These are phyloP conservation scores for Myotisia sp. DNA, from an alignment of 2,329 filamentous ascomycete genomes.

Conservation along the genomic window DNA sequence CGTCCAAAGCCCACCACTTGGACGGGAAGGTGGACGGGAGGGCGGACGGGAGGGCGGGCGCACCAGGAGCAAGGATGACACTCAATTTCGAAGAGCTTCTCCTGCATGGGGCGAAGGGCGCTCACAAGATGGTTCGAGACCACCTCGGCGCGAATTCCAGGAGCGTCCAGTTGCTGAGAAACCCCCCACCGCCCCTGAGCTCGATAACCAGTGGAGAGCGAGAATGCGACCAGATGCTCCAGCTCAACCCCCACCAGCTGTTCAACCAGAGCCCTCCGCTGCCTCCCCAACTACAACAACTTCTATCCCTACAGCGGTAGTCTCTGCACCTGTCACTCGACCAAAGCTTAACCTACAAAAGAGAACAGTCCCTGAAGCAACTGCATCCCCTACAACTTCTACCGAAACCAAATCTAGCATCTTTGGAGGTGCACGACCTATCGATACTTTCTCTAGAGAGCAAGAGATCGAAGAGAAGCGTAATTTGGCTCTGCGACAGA, in stretches of 20 bases:
- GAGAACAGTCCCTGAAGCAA: conserved; percentile 68
- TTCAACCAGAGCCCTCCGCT: conserved; percentile 33
- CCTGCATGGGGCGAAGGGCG: conserved; percentile 59
- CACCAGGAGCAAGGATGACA: conserved; percentile 45
- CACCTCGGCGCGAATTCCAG: conserved; percentile 62
- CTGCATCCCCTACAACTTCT: conserved; percentile 28
- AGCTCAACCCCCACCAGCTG: conserved; percentile 50
- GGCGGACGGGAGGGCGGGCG: too few relatives aligned
- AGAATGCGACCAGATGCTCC: conserved; percentile 74
- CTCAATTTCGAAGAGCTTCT: conserved; percentile 49
- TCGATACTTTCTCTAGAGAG: conserved; percentile 82
- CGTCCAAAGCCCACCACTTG: conserved; percentile 33
- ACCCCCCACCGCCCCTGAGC: conserved; percentile 71
- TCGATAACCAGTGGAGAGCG: conserved; percentile 83
- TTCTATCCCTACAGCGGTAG: conserved; percentile 56
- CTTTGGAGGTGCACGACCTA: conserved; percentile 84
- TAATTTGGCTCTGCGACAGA: conserved; percentile 57
- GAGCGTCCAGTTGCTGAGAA: conserved; percentile 53
- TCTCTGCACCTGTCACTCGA: conserved; percentile 46
- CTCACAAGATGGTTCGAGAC: conserved; percentile 62
- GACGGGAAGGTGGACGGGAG: conserved; percentile 35
- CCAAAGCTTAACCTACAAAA: conserved; percentile 81
- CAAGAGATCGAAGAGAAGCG: conserved; percentile 83
- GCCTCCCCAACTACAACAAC: conserved; percentile 46
- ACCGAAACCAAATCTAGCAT: conserved; percentile 72